Base-by-base conservation (phyloP, 306 rosid species). In the Canavalia ensiformis region DNA sequence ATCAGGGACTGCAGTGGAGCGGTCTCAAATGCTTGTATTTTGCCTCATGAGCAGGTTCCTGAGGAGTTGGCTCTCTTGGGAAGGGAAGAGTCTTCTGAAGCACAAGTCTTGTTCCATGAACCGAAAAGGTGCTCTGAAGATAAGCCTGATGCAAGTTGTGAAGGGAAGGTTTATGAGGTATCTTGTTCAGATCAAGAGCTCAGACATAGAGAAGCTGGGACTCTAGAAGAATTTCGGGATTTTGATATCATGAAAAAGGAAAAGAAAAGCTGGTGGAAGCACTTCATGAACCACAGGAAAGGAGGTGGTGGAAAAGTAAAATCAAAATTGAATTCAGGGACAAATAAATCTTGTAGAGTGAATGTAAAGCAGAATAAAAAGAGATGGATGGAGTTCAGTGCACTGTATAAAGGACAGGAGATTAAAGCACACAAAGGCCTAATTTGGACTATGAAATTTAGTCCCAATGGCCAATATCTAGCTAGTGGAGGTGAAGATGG, bases 401-500 rank as follows among this genome's bases (percentile, higher is more conserved):
- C 94, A 8, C 28, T 92, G 41, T 90, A 84, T 58, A 62, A 68
- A 41, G 95, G 90, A 68, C 99, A 95, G 85, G 89, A 93, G 83
- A 85, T 95, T 75, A 51, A 37, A 75, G 99, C 97, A 9, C 99
- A 95, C 84, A 75, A 84, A 33, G 99, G 99, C 72, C 69, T 88
- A 54, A 87, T 95, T 65, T 86, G 97, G 94, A 84, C 92, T 5
- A 89, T 95, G 93, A 93, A 95, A 72, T 95, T 95, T 77, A 95
- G 99, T 88, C 97, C 93, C 50, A 88, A 84, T 74, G 96, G 97
- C 8, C 81, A 88, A 74, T 93, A 86, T 84, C 85, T 95, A 8
- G 99, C 98, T 3, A 93, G 91, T 34, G 98, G 99, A 42, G 99
- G 99, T 12, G 98, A 95, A 88, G 99, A 95, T 70, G 97, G 99